Conservation (phyloP, 176 grass and related monocot genomes). For the Carex littledalei region DNA sequence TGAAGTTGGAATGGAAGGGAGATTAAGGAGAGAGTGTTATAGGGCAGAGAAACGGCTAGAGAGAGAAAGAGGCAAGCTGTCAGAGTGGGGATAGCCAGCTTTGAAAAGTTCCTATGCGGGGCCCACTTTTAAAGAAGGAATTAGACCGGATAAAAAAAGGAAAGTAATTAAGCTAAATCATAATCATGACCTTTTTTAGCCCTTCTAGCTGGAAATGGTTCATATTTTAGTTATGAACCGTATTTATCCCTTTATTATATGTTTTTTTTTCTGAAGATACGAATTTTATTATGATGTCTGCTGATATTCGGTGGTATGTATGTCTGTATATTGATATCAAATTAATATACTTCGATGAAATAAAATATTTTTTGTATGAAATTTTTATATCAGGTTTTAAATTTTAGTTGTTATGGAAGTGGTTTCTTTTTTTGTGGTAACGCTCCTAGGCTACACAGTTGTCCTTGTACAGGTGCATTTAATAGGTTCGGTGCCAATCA, state of each 20-base stretch:
- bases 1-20: slow-evolving; percentile 32
- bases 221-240: neutral
- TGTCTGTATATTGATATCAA: no score
- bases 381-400: neutral
- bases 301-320: no score
- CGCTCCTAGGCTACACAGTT: neutral
- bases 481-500: neutral
- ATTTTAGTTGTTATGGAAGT: neutral
- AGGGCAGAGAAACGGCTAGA: slow-evolving; percentile 25
- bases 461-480: neutral
- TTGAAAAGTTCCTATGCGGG: neutral
- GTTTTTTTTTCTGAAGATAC: neutral
- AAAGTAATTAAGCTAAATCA: neutral
- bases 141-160: neutral
- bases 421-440: neutral
- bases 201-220: neutral
- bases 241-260: no score
- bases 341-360: neutral
- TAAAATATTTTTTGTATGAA: neutral
- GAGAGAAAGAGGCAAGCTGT: slow-evolving; percentile 45
- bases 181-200: neutral
- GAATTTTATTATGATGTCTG: no score
- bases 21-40: slow-evolving; percentile 29
- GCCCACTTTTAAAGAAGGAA: slow-evolving; percentile 10
- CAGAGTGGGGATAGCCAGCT: slow-evolving; percentile 41